Conservation (phyloP, 768 basidiomycete species). For the Candolleomyces eurysporus region DNA sequence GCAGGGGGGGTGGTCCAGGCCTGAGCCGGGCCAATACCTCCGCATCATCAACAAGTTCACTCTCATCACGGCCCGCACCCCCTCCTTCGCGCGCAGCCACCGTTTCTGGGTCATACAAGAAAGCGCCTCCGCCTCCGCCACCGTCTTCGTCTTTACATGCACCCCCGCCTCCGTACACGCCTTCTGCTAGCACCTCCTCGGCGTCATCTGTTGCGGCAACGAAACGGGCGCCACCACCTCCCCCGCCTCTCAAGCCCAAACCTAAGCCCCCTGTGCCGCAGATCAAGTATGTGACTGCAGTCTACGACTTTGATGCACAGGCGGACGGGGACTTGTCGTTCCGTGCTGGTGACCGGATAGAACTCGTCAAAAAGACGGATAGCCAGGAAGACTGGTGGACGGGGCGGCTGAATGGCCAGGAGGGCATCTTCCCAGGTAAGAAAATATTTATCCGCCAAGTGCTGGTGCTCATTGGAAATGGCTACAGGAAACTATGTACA, state of each 20-base stretch:
- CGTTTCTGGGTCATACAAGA: slow-evolving; percentile 42
- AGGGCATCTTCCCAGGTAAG: slow-evolving; percentile 89
- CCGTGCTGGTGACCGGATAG: slow-evolving; percentile 85
- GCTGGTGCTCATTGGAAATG: slow-evolving; percentile 6
- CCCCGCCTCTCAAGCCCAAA: slow-evolving; percentile 87
- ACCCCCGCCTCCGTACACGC: slow-evolving; percentile 35
- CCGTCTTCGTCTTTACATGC: slow-evolving; percentile 23
- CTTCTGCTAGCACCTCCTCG: slow-evolving; percentile 12
- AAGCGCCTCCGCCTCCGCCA: slow-evolving; percentile 52
- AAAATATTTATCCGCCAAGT: not conserved
- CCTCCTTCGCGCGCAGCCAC: slow-evolving; percentile 39
- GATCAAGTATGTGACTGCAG: slow-evolving; percentile 76
- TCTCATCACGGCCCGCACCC: slow-evolving; percentile 27
- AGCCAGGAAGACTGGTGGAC: slow-evolving; percentile 98
- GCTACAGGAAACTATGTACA: slow-evolving; percentile 66
- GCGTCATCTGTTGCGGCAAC: slow-evolving; percentile 30
- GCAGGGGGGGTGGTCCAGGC: slow-evolving; percentile 12
- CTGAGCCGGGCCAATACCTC: slow-evolving; percentile 32
- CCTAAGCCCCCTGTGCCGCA: slow-evolving; percentile 45
- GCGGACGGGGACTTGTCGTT: slow-evolving; percentile 93
- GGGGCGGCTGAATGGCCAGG: slow-evolving; percentile 73
- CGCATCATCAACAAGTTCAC: slow-evolving; percentile 33
- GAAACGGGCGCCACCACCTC: slow-evolving; percentile 86
- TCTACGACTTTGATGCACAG: slow-evolving; percentile 95
- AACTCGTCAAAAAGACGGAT: slow-evolving; percentile 78